These are phyloP conservation scores for Heliocybe sulcata DNA, from an alignment of 1,284 basidiomycete genomes.

Conservation along the genomic window DNA sequence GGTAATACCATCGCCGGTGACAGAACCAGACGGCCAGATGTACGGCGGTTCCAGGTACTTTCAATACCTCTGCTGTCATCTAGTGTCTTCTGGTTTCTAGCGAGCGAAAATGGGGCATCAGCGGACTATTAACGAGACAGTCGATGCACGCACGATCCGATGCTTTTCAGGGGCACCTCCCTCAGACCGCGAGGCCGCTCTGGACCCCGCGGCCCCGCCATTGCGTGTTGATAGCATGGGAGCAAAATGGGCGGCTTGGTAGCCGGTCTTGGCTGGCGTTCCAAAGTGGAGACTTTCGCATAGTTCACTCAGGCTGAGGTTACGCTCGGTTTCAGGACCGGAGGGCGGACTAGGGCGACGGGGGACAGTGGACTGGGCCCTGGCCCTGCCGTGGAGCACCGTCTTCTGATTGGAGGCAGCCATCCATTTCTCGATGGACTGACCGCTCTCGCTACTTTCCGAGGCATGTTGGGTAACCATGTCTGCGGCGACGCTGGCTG, in stretches of 20 bases:
- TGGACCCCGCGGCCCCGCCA: neutral
- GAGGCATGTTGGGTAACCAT: neutral
- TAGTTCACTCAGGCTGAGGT: neutral
- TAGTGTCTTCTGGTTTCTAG: too few species aligned
- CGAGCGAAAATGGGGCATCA: too few species aligned
- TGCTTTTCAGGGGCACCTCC: neutral
- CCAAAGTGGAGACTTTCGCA: neutral
- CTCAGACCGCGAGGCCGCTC: neutral
- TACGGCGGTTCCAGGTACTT: too few species aligned
- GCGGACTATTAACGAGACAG: too few species aligned
- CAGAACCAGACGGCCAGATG: too few species aligned
- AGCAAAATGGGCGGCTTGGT: neutral
- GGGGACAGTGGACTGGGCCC: neutral
- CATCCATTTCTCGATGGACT: neutral
- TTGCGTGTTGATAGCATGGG: neutral
- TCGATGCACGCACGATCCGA: too few species aligned
- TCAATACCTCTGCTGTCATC: too few species aligned
- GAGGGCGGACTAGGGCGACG: neutral
- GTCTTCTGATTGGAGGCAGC: neutral
- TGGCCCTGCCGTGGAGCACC: neutral
- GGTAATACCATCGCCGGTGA: too few species aligned
- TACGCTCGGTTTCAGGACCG: neutral
- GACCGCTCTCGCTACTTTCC: too few species aligned
- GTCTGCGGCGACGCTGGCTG: neutral
- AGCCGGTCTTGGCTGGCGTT: neutral